A percentile compares a stretch with the other conserved stretches of the same genome.
Evolutionary conservation across 179 eudicot species (phyloP).

Genomic region (Spergularia azorica): DNA sequence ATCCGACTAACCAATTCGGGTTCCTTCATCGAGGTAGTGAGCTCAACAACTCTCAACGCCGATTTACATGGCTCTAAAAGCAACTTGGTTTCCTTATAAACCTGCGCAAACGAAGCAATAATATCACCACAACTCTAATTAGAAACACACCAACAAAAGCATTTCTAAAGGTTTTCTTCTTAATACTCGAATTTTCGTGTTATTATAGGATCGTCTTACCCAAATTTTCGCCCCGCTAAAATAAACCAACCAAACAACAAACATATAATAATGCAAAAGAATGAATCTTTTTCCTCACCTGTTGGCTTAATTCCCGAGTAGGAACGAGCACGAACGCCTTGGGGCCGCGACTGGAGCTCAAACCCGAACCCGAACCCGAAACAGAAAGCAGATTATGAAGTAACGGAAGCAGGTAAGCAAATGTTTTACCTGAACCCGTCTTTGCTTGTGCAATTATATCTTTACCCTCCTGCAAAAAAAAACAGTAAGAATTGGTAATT

Average conservation of each 20-base stretch:
- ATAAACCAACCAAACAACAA: no score
- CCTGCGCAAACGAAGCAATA: constrained; percentile 38
- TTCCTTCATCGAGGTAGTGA: constrained; percentile 62
- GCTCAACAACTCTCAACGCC: constrained; percentile 69
- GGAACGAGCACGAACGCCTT: constrained; percentile 75
- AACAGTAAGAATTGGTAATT: background rate
- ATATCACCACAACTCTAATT: background rate
- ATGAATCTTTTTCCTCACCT: constrained; percentile 38
- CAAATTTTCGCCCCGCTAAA: no score
- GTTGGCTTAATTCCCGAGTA: constrained; percentile 81
- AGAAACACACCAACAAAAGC: background rate
- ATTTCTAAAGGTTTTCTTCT: no score
- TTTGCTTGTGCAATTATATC: constrained; percentile 98
- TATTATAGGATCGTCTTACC: background rate
- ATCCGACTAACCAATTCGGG: constrained; percentile 73
- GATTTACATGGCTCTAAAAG: constrained; percentile 81
- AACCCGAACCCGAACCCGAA: constrained; percentile 30
- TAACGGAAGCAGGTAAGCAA: constrained; percentile 87
- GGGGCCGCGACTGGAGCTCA: constrained; percentile 44
- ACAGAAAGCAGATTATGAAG: constrained; percentile 72
- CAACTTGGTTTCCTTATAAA: constrained; percentile 61
- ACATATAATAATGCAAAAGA: background rate
- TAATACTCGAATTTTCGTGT: no score
- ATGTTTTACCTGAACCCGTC: constrained; percentile 97
- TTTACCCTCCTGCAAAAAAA: constrained; percentile 66